Conservation (phyloP, 2,329 filamentous ascomycete genomes). For the Neofusicoccum parvum region DNA sequence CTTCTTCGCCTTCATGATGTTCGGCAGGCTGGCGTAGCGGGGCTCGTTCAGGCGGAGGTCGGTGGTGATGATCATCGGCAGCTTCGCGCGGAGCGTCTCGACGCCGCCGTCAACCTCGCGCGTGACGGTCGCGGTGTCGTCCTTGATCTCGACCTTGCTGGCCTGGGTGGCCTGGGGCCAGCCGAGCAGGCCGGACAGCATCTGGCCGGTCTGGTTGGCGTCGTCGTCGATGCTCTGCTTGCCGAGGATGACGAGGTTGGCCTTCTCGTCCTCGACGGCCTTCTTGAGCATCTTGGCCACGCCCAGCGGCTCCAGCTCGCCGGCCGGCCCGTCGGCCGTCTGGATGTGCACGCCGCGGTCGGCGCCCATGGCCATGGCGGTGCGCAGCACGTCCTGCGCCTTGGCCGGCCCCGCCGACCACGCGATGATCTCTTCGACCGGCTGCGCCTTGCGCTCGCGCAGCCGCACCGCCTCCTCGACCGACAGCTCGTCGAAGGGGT, state of each 20-base stretch:
- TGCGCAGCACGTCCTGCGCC: conserved; percentile 84
- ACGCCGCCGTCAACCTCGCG: conserved; percentile 94
- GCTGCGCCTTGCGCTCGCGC: conserved; percentile 74
- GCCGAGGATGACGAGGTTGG: conserved; percentile 89
- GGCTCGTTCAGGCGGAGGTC: conserved; percentile 95
- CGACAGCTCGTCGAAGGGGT: conserved; percentile 98
- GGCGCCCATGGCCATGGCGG: conserved; percentile 98
- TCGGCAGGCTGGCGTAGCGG: conserved; percentile 90
- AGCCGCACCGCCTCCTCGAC: conserved; percentile 95
- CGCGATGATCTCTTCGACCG: conserved; percentile 88
- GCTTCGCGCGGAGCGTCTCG: conserved; percentile 80
- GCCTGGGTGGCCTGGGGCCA: conserved; percentile 97
- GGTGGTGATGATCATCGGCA: conserved; percentile 94
- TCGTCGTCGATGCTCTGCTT: conserved; percentile 99
- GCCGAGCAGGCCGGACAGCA: conserved; percentile 87
- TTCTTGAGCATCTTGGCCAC: conserved; percentile 86
- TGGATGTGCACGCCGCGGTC: conserved; percentile 84
- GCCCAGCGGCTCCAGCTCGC: conserved; percentile 79
- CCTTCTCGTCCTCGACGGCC: conserved; percentile 79
- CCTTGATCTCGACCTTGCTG: conserved; percentile 74
- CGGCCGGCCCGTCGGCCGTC: conserved; percentile 59
- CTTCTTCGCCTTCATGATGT: conserved; percentile 99
- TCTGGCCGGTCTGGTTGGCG: conserved; percentile 93
- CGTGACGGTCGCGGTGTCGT: conserved; percentile 73
- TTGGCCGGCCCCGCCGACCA: conserved; percentile 88